A percentile compares a stretch with the other conserved stretches of the same genome.
Evolutionary conservation across 257 asterid species (phyloP).

Genomic region (Solanum sitiens): DNA sequence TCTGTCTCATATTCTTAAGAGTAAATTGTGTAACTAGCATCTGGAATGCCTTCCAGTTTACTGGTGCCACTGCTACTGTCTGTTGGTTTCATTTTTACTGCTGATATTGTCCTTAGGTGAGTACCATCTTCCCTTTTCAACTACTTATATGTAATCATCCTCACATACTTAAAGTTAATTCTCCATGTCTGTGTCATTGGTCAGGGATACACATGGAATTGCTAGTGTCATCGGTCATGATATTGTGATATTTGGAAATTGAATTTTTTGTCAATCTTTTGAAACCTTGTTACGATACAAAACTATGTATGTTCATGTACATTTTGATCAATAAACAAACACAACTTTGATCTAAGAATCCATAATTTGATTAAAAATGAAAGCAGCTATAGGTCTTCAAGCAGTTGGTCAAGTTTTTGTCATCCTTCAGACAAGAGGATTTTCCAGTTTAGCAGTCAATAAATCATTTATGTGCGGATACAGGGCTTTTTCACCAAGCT

Average conservation of each 20-base stretch:
- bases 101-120: conserved; percentile 71
- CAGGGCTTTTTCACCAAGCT: not conserved
- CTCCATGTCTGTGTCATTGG: not conserved
- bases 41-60: conserved; percentile 92
- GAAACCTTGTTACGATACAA: no score
- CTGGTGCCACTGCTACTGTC: conserved; percentile 92
- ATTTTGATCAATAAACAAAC: not conserved
- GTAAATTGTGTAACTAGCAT: conserved; percentile 78
- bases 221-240: conserved; percentile 65
- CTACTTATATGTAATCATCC: not conserved
- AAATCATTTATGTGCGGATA: no score
- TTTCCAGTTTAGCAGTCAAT: no score
- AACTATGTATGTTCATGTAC: not conserved
- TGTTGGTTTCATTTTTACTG: conserved; percentile 77
- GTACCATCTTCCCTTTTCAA: not conserved
- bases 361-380: not conserved
- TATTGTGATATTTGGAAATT: conserved; percentile 6
- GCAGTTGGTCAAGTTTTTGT: not conserved
- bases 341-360: not conserved
- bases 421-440: no score
- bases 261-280: no score
- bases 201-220: conserved; percentile 62
- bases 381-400: not conserved
- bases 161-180: not conserved
- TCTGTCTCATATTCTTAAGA: conserved; percentile 60